These are phyloP conservation scores for Roridomyces roridus DNA, from an alignment of 768 basidiomycete species.

Conservation along the genomic window DNA sequence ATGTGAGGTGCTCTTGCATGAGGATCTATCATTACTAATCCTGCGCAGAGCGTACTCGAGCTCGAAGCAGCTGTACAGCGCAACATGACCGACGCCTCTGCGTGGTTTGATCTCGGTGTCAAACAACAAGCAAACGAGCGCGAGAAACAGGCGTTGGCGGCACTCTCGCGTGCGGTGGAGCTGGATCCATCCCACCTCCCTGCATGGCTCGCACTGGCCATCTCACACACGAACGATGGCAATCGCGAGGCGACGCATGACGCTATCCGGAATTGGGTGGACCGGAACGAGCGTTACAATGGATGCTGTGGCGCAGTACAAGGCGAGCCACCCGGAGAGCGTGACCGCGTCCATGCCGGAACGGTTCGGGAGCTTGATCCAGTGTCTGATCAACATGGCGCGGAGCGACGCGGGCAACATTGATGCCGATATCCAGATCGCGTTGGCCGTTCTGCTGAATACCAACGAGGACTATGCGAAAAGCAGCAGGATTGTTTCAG, in stretches of 20 bases:
- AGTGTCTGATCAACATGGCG: conserved; percentile 85
- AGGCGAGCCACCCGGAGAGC: conserved; percentile 36
- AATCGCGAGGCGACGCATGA: conserved; percentile 76
- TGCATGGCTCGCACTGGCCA: conserved; percentile 89
- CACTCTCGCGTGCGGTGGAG: conserved; percentile 79
- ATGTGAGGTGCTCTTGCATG: conserved; percentile 40
- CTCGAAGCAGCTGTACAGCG: conserved; percentile 89
- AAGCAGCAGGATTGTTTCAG: conserved; percentile 95
- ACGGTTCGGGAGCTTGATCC: conserved; percentile 62
- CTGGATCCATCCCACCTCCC: conserved; percentile 79
- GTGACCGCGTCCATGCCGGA: conserved; percentile 40
- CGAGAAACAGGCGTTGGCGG: conserved; percentile 87
- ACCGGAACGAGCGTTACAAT: conserved; percentile 63
- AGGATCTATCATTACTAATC: conserved; percentile 23
- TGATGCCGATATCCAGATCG: conserved; percentile 95
- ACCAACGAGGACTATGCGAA: conserved; percentile 92
- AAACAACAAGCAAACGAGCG: conserved; percentile 99
- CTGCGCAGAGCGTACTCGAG: conserved; percentile 78
- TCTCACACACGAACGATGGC: conserved; percentile 91
- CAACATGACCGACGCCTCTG: conserved; percentile 68
- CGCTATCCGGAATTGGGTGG: conserved; percentile 87
- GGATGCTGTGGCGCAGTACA: conserved; percentile 49
- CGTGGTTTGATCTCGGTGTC: conserved; percentile 93
- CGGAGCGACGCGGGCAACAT: conserved; percentile 64
- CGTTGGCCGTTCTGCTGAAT: conserved; percentile 91